Conservation (phyloP, 2,329 filamentous ascomycete species). For the Pyricularia pennisetigena region DNA sequence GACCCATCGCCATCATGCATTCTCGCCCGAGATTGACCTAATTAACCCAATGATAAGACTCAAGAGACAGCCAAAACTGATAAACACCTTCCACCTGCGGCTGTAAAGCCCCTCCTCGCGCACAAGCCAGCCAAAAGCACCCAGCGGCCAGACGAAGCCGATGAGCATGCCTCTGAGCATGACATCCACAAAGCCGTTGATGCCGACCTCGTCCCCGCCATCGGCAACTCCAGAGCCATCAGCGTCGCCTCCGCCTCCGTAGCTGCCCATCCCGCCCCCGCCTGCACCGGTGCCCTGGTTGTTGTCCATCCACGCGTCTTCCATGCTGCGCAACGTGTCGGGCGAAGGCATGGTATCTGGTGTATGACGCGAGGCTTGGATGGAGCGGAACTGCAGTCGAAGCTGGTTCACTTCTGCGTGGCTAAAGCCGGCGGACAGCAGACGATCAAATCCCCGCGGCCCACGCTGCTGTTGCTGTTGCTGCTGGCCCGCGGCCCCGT, state of each 20-base stretch:
- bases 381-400: conserved; percentile 78
- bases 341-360: conserved; percentile 83
- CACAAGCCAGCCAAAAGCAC: conserved; percentile 74
- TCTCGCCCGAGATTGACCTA: conserved; percentile 31
- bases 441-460: conserved; percentile 78
- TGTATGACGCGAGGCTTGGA: conserved; percentile 73
- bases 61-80: conserved; percentile 73
- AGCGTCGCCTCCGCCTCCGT: conserved; percentile 18
- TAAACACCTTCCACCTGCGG: conserved; percentile 74
- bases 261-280: conserved; percentile 23
- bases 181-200: conserved; percentile 61
- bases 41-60: conserved; percentile 70
- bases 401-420: conserved; percentile 73
- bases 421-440: conserved; percentile 74
- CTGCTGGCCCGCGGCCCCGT: neutral
- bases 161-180: conserved; percentile 81
- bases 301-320: conserved; percentile 86
- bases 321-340: conserved; percentile 63
- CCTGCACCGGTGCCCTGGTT: conserved; percentile 30
- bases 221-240: conserved; percentile 34
- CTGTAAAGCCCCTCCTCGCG: conserved; percentile 84
- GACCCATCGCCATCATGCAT: conserved; percentile 6
- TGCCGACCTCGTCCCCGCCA: conserved; percentile 35
- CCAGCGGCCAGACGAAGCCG: conserved; percentile 92
- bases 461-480: conserved; percentile 14